Base-by-base conservation (phyloP, 768 basidiomycete species). In the Gloeostereum incarnatum region DNA sequence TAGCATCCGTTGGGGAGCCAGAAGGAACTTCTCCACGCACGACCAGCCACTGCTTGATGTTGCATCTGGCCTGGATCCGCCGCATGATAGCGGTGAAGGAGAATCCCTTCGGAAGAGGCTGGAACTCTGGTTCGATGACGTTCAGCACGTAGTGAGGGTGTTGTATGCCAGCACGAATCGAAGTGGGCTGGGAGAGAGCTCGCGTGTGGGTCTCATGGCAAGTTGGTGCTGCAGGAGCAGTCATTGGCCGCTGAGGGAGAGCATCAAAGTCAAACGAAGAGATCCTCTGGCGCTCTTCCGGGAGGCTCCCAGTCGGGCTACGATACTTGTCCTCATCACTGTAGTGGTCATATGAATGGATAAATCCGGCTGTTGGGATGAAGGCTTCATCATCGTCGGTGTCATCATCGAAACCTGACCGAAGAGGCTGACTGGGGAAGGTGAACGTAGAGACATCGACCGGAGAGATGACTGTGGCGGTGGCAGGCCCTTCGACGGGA, bases 221-320 rank as follows among this genome's bases (percentile, higher is more conserved):
- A 13, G 25, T 21, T 8, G 47, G 9, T 32, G 38, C 23, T 35
- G 46, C 6, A 29, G 18, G 26, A n/a, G 35, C 36, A 31, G n/a
- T n/a, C n/a, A 26, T 31, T 6, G 44, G 35, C 20, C 53, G 58
- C 31, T 53, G 55, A 17, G 73, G 73, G 11, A 76, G 59, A 7
- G 64, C 56, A 39, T 74, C 72, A 37, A 76, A 75, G 44, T 75
- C 69, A 46, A 73, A 74, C 7, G 63, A 41, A 4, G 61, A 55
- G 4, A 71, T 48, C 5, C 50, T 48, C 44, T 69, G 69, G 26
- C 59, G 58, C 23, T 59, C 59, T 39, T 64, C 59, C 0, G 68
- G 63, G 14, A 47, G 38, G 4, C 42, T 44, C n/a, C 35, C 45
- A 17, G 56, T 52, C 5, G 54, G 43, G n/a, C 46, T 47, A 17